These are phyloP conservation scores for Penstemon davidsonii DNA, from an alignment of 257 asterid genomes.

Conservation along the genomic window DNA sequence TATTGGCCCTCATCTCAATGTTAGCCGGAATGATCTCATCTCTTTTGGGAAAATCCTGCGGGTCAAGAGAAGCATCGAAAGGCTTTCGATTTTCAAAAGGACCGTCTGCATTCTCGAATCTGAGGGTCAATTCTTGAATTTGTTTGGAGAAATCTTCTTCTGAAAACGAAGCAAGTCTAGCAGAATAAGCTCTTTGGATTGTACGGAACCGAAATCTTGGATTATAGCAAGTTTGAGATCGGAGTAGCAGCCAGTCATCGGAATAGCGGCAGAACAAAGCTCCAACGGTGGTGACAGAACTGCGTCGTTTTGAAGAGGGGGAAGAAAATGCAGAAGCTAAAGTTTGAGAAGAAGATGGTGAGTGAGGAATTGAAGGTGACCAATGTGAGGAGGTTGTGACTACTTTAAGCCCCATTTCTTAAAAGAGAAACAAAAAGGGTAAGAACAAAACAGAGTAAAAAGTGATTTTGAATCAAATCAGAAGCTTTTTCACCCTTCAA, in stretches of 20 bases:
- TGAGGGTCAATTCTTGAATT: constrained; percentile 50
- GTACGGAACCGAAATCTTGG: constrained; percentile 32
- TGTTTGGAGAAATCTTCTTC: constrained; percentile 78
- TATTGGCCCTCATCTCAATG: constrained; percentile 68
- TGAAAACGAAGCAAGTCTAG: constrained; percentile 65
- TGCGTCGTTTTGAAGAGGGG: constrained; percentile 52
- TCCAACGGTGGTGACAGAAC: constrained; percentile 39
- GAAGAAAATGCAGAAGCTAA: constrained; percentile 59
- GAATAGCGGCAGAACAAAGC: constrained; percentile 46
- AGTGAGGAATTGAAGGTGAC: constrained; percentile 62
- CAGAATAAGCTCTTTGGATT: constrained; percentile 46
- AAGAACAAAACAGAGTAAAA: not conserved
- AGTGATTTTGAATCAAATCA: not conserved
- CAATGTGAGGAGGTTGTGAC: constrained; percentile 60
- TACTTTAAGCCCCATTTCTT: constrained; percentile 66
- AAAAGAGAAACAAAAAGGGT: too few relatives aligned
- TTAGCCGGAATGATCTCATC: constrained; percentile 58
- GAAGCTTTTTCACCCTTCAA: constrained; percentile 9
- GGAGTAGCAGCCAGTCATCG: constrained; percentile 39
- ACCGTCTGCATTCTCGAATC: constrained; percentile 19
- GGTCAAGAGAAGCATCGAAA: constrained; percentile 49
- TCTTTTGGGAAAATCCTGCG: constrained; percentile 43
- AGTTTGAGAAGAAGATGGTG: constrained; percentile 51
- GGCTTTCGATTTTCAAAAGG: constrained; percentile 21
- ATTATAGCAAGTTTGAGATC: constrained; percentile 49